Conservation (phyloP, 1,284 basidiomycete species). For the Malassezia equina region DNA sequence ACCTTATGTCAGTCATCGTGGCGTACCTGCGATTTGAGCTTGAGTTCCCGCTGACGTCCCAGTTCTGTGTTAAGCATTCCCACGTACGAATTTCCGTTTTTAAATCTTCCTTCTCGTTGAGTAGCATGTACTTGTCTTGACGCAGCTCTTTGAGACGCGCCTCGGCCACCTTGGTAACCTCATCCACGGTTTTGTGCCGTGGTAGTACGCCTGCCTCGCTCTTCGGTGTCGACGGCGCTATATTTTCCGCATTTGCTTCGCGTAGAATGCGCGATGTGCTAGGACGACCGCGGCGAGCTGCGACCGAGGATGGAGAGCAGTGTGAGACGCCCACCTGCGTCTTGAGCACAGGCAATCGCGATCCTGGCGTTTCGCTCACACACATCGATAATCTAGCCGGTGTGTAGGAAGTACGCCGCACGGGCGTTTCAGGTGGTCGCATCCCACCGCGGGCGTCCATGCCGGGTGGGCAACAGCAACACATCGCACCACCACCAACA, state of each 20-base stretch:
- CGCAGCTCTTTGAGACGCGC: constrained; percentile 6
- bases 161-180: constrained; percentile 1
- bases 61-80: constrained; percentile 4
- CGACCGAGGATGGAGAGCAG: background rate
- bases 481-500: background rate
- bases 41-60: constrained; percentile 13
- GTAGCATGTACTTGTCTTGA: constrained; percentile 10
- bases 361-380: constrained; percentile 3
- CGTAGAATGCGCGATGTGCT: background rate
- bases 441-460: background rate
- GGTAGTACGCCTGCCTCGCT: background rate
- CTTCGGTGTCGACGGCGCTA: background rate
- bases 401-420: background rate
- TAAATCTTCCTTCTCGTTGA: constrained; percentile 13
- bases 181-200: constrained; percentile 7
- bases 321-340: too few relatives aligned
- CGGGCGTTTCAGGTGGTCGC: background rate
- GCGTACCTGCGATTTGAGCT: constrained; percentile 3
- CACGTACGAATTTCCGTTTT: constrained; percentile 16
- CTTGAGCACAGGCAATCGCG: constrained; percentile 10
- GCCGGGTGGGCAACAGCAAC: background rate
- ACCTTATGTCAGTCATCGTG: background rate
- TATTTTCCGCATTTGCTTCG: constrained; percentile 5
- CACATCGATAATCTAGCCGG: background rate
- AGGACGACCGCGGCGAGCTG: constrained; percentile 3